Evolutionary conservation across 257 asterid species (phyloP), one percentile per base, ranked within the genome.

Genomic region (Haberlea rhodopensis): DNA sequence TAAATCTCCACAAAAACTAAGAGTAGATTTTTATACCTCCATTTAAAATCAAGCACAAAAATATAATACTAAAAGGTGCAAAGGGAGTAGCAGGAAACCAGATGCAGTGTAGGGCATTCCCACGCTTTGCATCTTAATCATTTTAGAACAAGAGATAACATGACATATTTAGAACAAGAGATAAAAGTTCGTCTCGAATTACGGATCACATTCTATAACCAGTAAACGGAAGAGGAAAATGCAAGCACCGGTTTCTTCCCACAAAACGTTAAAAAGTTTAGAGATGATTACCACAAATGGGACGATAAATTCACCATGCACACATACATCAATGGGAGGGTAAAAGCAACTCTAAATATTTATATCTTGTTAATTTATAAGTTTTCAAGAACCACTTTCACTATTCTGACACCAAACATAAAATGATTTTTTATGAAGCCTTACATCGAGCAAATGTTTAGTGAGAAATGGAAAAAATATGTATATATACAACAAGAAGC

Each of bases 361-460:
- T 32, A 59, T 53, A 63, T 48, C 53, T 6, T 54, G 31, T 26
- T 4, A 16, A 58, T n/a, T 28, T 3, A n/a, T 15, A 28, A 24
- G 24, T 32, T 67, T 79, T 52, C 59, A 46, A 59, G 3, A 40
- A 67, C 71, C 28, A 43, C 53, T 64, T 23, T 56, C 72, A 64
- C 29, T 60, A 68, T 58, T 70, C 60, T 27, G 40, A 61, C 68
- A 73, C 66, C 65, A 65, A 68, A 66, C 71, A 73, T 32, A 58
- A 29, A 60, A 60, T 20, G 8, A n/a, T 53, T 19, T 29, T 22
- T 56, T 49, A 18, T 1, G 15, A 66, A n/a, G n/a, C n/a, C n/a
- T n/a, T n/a, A 70, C 32, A 62, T 64, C n/a, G 58, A 51, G 20
- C 52, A 79, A n/a, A 71, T 57, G 82, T 77, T 79, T 63, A 84